Conservation (phyloP, 345 rosid genomes). For the Salix brachista region DNA sequence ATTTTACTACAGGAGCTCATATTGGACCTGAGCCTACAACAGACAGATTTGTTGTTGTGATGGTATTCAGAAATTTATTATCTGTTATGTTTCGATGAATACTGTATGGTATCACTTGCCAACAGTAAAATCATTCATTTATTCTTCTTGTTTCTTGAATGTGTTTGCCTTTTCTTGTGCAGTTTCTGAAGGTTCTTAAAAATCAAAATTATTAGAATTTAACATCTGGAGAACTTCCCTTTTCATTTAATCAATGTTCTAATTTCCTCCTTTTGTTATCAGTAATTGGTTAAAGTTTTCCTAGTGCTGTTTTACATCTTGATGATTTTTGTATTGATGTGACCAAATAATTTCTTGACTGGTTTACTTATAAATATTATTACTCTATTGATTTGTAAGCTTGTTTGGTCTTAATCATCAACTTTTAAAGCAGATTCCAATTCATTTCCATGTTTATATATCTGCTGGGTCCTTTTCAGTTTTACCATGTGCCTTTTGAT, state of each 20-base stretch:
- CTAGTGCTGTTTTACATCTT: neutral
- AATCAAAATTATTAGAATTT: neutral
- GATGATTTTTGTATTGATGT: neutral
- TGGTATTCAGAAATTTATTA: constrained; percentile 42
- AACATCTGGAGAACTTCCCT: neutral
- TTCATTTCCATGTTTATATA: neutral
- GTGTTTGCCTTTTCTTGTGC: neutral
- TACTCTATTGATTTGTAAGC: neutral
- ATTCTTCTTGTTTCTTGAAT: neutral
- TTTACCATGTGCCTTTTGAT: neutral
- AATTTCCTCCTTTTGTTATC: neutral
- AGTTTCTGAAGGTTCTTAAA: neutral
- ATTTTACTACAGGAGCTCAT: constrained; percentile 72
- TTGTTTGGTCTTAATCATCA: neutral
- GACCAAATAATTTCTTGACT: neutral
- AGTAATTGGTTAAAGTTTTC: neutral
- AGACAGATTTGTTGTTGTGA: constrained; percentile 95
- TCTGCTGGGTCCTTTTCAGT: neutral
- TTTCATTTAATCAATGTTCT: neutral
- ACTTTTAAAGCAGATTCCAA: neutral
- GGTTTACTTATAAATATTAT: neutral
- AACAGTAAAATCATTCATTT: too few species aligned
- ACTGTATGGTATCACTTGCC: too few species aligned
- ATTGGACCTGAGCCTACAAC: constrained; percentile 99
- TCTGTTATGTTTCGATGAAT: neutral